A percentile compares a stretch with the other conserved stretches of the same genome.
Evolutionary conservation across 257 asterid genomes (phyloP).

Genomic region (Nicotiana obtusifolia): DNA sequence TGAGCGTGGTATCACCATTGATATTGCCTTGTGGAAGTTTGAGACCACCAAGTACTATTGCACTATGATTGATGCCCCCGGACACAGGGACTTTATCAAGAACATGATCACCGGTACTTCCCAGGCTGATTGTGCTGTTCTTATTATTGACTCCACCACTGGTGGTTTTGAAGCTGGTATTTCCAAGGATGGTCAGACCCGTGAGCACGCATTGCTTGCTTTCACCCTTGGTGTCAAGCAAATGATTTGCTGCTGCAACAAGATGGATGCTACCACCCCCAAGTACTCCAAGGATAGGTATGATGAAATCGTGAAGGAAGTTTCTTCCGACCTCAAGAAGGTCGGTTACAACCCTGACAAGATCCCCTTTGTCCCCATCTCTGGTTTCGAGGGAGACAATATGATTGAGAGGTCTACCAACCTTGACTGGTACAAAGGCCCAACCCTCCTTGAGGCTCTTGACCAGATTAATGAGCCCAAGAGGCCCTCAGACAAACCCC

Average conservation of each 20-base stretch:
- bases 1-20: constrained; percentile 86
- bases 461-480: too few species aligned
- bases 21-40: constrained; percentile 84
- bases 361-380: too few species aligned
- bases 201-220: constrained; percentile 80
- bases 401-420: too few species aligned
- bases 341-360: too few species aligned
- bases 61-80: constrained; percentile 87
- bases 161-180: constrained; percentile 92
- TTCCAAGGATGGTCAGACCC: constrained; percentile 85
- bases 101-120: constrained; percentile 90
- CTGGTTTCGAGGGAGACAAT: too few species aligned
- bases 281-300: too few species aligned
- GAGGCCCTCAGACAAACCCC: too few species aligned
- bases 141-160: constrained; percentile 77
- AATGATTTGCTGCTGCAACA: constrained; percentile 79
- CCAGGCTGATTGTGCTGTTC: constrained; percentile 83
- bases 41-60: constrained; percentile 87
- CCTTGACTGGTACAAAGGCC: too few species aligned
- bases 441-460: too few species aligned
- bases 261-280: neutral
- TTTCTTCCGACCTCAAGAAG: too few species aligned
- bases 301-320: too few species aligned
- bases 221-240: constrained; percentile 87
- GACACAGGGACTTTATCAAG: constrained; percentile 79